These are phyloP conservation scores for Pestalotiopsis sp. DNA, from an alignment of 2,329 filamentous ascomycete genomes.

Conservation along the genomic window DNA sequence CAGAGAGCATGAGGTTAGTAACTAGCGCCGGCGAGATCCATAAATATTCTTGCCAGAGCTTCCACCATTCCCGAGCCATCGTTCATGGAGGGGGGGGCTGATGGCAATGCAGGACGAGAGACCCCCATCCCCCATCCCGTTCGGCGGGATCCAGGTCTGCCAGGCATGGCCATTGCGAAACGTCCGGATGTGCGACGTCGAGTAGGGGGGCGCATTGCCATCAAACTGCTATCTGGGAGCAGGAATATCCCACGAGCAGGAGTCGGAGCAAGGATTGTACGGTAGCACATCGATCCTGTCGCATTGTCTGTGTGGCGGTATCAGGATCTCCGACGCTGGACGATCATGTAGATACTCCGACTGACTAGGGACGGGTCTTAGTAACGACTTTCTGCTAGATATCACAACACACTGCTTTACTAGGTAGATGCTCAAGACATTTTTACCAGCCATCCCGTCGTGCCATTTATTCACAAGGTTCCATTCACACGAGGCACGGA, in stretches of 20 bases:
- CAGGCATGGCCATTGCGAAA: conserved; percentile 4
- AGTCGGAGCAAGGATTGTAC: neutral
- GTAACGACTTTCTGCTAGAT: neutral
- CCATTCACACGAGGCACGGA: neutral
- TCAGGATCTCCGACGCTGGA: neutral
- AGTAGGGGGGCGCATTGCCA: neutral
- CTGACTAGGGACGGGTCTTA: neutral
- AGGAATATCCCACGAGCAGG: neutral
- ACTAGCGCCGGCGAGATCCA: neutral
- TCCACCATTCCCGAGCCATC: neutral
- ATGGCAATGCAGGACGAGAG: neutral
- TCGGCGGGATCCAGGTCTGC: conserved; percentile 1
- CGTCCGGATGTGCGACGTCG: conserved; percentile 1
- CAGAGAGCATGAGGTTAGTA: neutral
- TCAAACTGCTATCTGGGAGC: neutral
- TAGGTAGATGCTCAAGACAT: too few relatives aligned
- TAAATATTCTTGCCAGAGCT: conserved; percentile 2
- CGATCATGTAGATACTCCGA: neutral
- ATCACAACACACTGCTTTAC: neutral
- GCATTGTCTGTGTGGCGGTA: neutral
- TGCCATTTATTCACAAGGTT: neutral
- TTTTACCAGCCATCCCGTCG: neutral
- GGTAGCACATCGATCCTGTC: neutral
- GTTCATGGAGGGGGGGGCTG: conserved; percentile 4
- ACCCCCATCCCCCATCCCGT: neutral